Conservation (phyloP, 768 basidiomycete genomes). For the Psilocybe azurescens region DNA sequence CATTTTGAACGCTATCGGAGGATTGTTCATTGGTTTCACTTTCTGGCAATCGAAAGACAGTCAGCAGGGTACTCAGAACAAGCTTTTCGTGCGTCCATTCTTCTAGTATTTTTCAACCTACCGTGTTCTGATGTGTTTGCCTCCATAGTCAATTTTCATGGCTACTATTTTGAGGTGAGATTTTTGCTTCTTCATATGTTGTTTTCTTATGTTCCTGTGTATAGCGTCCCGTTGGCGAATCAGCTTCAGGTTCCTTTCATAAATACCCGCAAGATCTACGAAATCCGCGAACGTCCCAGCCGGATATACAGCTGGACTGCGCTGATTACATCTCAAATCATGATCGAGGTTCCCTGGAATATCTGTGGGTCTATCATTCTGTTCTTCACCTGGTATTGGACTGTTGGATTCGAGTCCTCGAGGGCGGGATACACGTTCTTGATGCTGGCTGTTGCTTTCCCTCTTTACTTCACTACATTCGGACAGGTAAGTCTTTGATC, state of each 20-base stretch:
- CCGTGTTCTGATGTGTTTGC: conserved; percentile 2
- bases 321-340: conserved; percentile 55
- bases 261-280: conserved; percentile 62
- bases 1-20: conserved; percentile 54
- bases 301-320: conserved; percentile 72
- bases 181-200: conserved; percentile 2
- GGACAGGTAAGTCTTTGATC: conserved; percentile 29
- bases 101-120: conserved; percentile 15
- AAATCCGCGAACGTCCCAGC: conserved; percentile 70
- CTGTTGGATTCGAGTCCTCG: conserved; percentile 59
- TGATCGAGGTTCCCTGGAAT: conserved; percentile 68
- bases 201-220: background rate
- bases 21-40: conserved; percentile 66
- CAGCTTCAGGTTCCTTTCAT: conserved; percentile 71
- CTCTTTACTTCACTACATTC: conserved; percentile 26
- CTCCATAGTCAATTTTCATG: conserved; percentile 57
- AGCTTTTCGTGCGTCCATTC: conserved; percentile 58
- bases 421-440: conserved; percentile 68
- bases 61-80: conserved; percentile 66
- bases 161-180: conserved; percentile 44
- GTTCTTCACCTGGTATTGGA: conserved; percentile 76
- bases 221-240: conserved; percentile 56
- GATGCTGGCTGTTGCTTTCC: conserved; percentile 45
- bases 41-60: conserved; percentile 62
- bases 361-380: conserved; percentile 60